These are phyloP conservation scores for Cadophora luteo-olivacea DNA, from an alignment of 2,329 filamentous ascomycete genomes.

Conservation along the genomic window DNA sequence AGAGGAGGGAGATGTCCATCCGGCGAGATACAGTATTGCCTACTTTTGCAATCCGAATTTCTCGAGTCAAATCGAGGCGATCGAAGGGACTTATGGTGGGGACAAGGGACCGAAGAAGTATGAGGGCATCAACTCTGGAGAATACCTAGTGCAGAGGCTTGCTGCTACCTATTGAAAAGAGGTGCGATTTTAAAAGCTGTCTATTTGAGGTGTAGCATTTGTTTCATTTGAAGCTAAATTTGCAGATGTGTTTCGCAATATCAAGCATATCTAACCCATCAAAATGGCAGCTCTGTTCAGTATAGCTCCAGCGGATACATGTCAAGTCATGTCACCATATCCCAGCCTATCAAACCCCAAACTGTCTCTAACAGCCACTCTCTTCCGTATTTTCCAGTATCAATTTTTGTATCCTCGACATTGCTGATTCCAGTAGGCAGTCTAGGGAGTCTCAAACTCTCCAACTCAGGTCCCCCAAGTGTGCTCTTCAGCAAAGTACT, in stretches of 20 bases:
- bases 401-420: neutral
- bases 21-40: conserved; percentile 84
- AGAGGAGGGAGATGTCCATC: conserved; percentile 62
- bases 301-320: neutral
- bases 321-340: conserved; percentile 21
- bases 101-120: conserved; percentile 78
- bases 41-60: conserved; percentile 79
- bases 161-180: conserved; percentile 66
- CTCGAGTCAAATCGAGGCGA: conserved; percentile 65
- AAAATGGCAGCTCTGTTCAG: neutral
- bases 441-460: conserved; percentile 31
- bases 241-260: neutral
- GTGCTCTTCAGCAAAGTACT: conserved; percentile 36
- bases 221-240: neutral
- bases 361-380: conserved; percentile 29
- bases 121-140: conserved; percentile 74
- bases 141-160: conserved; percentile 81
- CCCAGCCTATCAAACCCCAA: conserved; percentile 31
- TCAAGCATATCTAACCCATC: neutral
- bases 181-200: neutral
- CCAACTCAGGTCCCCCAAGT: conserved; percentile 32
- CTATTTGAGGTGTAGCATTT: neutral
- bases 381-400: conserved; percentile 17
- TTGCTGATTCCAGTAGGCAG: conserved; percentile 22
- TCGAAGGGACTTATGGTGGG: conserved; percentile 66